Evolutionary conservation across 768 basidiomycete genomes (phyloP).

Genomic region (Dentipellis fragilis): DNA sequence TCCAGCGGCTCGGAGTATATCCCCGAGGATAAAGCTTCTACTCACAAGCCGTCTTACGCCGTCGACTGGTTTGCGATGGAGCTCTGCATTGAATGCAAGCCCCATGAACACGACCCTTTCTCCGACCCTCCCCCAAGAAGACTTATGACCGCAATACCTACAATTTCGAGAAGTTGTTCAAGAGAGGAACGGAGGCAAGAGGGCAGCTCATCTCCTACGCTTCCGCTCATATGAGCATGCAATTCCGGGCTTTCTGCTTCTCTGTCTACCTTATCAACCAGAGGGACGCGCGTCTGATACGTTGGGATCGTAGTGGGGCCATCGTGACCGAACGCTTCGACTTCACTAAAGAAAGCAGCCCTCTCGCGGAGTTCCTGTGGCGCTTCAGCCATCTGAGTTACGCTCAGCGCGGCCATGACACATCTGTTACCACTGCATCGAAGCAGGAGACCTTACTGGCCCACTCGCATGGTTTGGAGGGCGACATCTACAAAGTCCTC

Average conservation of each 20-base stretch:
- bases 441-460: not conserved
- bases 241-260: not conserved
- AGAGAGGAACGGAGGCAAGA: not conserved
- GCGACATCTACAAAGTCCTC: not conserved
- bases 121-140: not conserved
- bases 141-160: not conserved
- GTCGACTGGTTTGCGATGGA: not conserved
- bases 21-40: no score
- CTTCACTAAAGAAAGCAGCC: not conserved
- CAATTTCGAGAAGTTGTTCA: not conserved
- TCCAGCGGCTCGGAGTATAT: no score
- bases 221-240: not conserved
- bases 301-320: conserved; percentile 2
- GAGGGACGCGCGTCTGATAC: not conserved
- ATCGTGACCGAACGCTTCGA: not conserved
- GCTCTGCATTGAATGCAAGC: not conserved
- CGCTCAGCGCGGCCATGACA: not conserved
- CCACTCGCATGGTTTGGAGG: not conserved
- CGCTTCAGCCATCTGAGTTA: not conserved
- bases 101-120: not conserved
- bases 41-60: not conserved
- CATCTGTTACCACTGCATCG: not conserved
- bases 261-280: not conserved
- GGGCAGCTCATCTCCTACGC: not conserved
- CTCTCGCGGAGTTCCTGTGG: conserved; percentile 1